Base-by-base conservation (phyloP, 164 flowering plant genomes). In the Annona squamosa region DNA sequence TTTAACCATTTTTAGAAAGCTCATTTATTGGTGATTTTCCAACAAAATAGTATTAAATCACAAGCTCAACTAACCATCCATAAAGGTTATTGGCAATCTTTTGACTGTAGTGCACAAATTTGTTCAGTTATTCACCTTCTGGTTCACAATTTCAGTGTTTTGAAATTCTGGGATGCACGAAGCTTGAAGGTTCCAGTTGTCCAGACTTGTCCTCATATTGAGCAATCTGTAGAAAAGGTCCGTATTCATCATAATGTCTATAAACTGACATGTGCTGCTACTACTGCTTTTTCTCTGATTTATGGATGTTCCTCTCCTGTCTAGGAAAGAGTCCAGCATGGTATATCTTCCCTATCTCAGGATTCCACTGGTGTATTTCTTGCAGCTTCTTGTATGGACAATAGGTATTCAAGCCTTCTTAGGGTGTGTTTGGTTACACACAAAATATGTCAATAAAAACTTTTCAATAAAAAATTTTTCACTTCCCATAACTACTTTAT, bases 81-180 rank as follows among this genome's bases (percentile, higher is more conserved):
- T 19, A 64, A 19, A 10, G 42, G 42, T 5, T 64, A 2, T 10
- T 1, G 18, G 18, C 10, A 7, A n/a, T 64, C 7, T 26, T 64
- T 10, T 6, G 7, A n/a, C 6, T n/a, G 37, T 2, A 5, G 12
- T 47, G 9, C 56, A 46, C 26, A 10, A n/a, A 37, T 46, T 18
- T 5, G 59, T 26, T 26, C 59, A 12, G 7, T 52, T 67, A 18
- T 67, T 67, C 37, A 37, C 48, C 12, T 3, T 69, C 16, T 69
- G 41, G 67, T 70, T 68, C 46, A 72, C 57, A 46, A 46, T 82
- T 85, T 71, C 87, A 95, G 99, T 77, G 79, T 84, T 26, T 78
- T 95, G 18, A 95, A 95, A 76, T 91, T 95, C 77, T 95, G 99
- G 99, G 99, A 95, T 76, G 79, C 86, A 0, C 85, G 99, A 74